Evolutionary conservation across 2,329 filamentous ascomycete genomes (phyloP), one percentile per base, ranked within the genome.

Genomic region (Xylaria sp.): DNA sequence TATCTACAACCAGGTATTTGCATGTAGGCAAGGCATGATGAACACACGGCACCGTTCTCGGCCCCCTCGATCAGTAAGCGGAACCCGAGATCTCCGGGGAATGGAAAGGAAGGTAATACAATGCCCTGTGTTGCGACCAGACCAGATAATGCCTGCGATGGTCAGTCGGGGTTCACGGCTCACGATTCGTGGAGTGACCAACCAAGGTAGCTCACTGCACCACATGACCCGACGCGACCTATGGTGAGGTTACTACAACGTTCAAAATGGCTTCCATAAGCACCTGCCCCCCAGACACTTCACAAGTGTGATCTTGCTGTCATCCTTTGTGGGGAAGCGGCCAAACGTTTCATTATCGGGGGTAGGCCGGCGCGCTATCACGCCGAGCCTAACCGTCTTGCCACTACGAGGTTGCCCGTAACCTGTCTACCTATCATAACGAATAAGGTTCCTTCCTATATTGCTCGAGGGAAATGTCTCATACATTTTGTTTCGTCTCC

Each of bases 301-400:
- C 48, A 55, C 60, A 60, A 39, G 48, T 50, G 56, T 54, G 52
- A 59, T 50, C 42, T 59, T 48, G 48, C 53, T 57, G 56, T 55
- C 54, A 44, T 55, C 43, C 47, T 22, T 53, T 56, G 53, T 42
- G 57, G 61, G 61, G 58, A 53, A 58, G 52, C 59, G 62, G 61
- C 61, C 62, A 67, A 66, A 71, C 68, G 68, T 71, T 71, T 58
- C 68, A 70, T 71, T 59, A 59, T 63, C 60, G 48, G 48, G 43
- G 51, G 50, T 50, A 50, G 44, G 48, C 42, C 41, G 63, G 61
- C 63, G 57, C 54, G 56, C 57, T 58, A 63, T 64, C 60, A 50
- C 43, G 41, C 26, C 55, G 52, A 54, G 48, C 46, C 54, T 59
- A 56, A 46, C 52, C 44, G 54, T 45, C 52, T 58, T 52, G 54